These are phyloP conservation scores for Aspergillus nidulans DNA, from an alignment of 495 filamentous ascomycete genomes.

Conservation along the genomic window DNA sequence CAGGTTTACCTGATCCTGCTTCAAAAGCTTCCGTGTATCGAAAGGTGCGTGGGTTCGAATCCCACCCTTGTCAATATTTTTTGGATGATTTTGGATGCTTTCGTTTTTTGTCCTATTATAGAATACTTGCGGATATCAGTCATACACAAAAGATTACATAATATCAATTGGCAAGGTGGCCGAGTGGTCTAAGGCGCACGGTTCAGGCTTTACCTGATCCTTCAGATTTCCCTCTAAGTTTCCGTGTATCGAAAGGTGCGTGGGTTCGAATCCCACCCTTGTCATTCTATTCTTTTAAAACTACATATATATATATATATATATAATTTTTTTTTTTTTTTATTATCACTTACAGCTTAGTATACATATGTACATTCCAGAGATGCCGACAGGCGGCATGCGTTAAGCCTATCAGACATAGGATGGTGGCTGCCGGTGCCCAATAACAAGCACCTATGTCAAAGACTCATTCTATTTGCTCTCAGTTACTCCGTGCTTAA, in stretches of 20 bases:
- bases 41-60: slow-evolving; percentile 49
- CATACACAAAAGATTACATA: neutral
- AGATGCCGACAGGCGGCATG: no score
- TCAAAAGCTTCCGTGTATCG: neutral
- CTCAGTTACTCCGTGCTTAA: no score
- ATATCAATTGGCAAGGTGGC: slow-evolving; percentile 16
- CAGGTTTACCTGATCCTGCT: slow-evolving; percentile 4
- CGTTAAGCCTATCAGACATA: no score
- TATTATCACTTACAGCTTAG: no score
- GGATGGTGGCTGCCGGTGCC: no score
- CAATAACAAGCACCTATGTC: no score
- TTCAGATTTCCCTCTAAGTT: neutral
- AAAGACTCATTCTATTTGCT: no score
- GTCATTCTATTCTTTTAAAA: slow-evolving; percentile 24
- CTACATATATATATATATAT: no score
- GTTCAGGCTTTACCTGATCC: slow-evolving; percentile 11
- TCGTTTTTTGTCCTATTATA: neutral
- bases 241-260: slow-evolving; percentile 13
- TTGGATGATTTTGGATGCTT: neutral
- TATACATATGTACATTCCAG: no score
- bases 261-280: slow-evolving; percentile 47
- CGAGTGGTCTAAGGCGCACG: slow-evolving; percentile 24
- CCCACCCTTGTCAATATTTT: slow-evolving; percentile 45
- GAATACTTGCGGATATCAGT: neutral
- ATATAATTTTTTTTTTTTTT: no score